Percentiles rank a stretch among this genome's conserved stretches.
phyloP scores from a whole-genome alignment of 2,329 filamentous ascomycete species.

The Alternaria triticimaculans region DNA sequence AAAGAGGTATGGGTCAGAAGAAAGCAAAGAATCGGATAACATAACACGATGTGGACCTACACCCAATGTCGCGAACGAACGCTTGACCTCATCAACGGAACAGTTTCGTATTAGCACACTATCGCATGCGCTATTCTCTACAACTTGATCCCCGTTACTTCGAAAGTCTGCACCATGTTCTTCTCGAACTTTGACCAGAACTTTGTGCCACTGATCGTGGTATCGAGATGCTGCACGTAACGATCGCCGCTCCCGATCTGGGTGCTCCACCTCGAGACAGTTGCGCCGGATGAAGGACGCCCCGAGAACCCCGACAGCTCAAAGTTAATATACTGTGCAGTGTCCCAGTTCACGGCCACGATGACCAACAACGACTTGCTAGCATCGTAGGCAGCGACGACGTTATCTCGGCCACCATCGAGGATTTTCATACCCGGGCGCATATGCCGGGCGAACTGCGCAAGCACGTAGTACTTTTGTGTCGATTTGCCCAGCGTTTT shows the following conservation, averaged over 20 bases:
- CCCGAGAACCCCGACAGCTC: conserved; percentile 10
- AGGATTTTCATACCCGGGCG: conserved; percentile 12
- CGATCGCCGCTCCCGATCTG: conserved; percentile 10
- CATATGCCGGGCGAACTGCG: conserved; percentile 12
- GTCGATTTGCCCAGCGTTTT: conserved; percentile 5
- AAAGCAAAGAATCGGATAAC: conserved; percentile 40
- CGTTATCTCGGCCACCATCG: conserved; percentile 8
- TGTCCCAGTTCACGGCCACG: conserved; percentile 11
- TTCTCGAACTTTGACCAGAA: conserved; percentile 14
- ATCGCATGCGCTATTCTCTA: neutral
- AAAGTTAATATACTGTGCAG: conserved; percentile 11
- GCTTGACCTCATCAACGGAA: neutral
- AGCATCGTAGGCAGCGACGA: conserved; percentile 12
- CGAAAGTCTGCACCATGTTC: conserved; percentile 14
- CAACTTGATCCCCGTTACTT: conserved; percentile 7
- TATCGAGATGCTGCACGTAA: conserved; percentile 7
- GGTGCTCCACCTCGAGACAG: conserved; percentile 9
- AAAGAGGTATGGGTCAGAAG: conserved; percentile 42
- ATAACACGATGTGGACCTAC: neutral
- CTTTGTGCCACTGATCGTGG: conserved; percentile 2
- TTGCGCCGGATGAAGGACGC: neutral
- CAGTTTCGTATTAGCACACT: neutral
- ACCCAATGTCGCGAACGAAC: neutral
- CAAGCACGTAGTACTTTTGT: conserved; percentile 12
- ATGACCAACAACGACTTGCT: conserved; percentile 6